phyloP scores from a whole-genome alignment of 2,329 filamentous ascomycete genomes.

The Bipolaris oryzae region DNA sequence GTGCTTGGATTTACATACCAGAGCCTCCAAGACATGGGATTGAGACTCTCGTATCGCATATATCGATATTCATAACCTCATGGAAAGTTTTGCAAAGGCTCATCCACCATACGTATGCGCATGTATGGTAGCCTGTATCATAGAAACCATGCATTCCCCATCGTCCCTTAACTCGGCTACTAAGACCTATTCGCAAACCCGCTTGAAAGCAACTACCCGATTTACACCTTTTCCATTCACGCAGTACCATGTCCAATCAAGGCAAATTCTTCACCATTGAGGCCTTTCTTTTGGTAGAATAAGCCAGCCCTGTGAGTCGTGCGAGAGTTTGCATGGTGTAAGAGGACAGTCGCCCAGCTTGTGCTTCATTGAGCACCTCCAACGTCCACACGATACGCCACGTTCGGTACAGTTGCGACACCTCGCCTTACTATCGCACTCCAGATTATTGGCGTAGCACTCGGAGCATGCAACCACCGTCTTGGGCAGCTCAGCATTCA shows the following conservation, averaged over 20 bases:
- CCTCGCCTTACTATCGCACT: slow-evolving; percentile 29
- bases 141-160: too few species aligned
- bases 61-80: too few species aligned
- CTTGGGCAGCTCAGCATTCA: slow-evolving; percentile 24
- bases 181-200: background rate
- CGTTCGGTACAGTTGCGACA: slow-evolving; percentile 35
- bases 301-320: slow-evolving; percentile 30
- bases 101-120: too few species aligned
- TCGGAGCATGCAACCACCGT: slow-evolving; percentile 35
- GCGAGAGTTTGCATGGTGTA: slow-evolving; percentile 29
- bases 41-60: too few species aligned
- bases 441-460: slow-evolving; percentile 34
- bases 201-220: background rate
- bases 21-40: too few species aligned
- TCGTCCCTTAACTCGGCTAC: background rate
- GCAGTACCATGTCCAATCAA: too few species aligned
- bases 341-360: slow-evolving; percentile 29
- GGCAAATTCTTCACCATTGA: slow-evolving; percentile 19
- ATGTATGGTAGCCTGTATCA: too few species aligned
- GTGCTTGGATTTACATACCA: too few species aligned
- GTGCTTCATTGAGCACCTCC: slow-evolving; percentile 38
- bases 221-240: too few species aligned
- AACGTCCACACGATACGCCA: slow-evolving; percentile 30
- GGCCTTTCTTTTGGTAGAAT: slow-evolving; percentile 17
- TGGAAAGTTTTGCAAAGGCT: too few species aligned